Conservation (phyloP, 1,284 basidiomycete genomes). For the Ganoderma boninense region DNA sequence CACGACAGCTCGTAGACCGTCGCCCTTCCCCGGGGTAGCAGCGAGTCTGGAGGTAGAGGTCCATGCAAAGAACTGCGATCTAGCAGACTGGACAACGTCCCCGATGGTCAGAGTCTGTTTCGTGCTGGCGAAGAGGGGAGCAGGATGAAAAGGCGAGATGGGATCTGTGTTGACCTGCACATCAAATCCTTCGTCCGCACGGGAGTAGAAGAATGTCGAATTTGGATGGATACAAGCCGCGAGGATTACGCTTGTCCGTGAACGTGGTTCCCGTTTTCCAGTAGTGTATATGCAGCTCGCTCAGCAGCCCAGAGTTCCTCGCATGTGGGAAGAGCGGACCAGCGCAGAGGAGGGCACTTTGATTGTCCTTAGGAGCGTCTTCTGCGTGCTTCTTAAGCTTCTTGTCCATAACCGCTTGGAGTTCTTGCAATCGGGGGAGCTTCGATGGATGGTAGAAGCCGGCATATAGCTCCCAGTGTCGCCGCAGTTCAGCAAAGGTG, state of each 20-base stretch:
- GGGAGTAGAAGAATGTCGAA: no score
- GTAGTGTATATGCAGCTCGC: constrained; percentile 36
- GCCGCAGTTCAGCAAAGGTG: constrained; percentile 52
- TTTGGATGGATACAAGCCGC: no score
- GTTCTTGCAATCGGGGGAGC: constrained; percentile 14
- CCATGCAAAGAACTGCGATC: no score
- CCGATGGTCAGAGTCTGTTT: no score
- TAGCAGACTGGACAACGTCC: no score
- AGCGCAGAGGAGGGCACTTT: not conserved
- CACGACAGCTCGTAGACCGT: no score
- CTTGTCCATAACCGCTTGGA: constrained; percentile 29
- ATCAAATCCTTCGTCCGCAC: no score
- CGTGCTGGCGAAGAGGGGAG: no score
- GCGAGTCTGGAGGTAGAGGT: no score
- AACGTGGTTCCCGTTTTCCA: constrained; percentile 55
- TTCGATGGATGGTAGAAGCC: constrained; percentile 23
- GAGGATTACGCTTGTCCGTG: constrained; percentile 23
- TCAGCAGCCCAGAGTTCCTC: not conserved
- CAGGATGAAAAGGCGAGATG: no score
- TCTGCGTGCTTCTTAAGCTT: not conserved
- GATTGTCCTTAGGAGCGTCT: not conserved
- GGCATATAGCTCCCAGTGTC: constrained; percentile 48
- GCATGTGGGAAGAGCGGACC: not conserved
- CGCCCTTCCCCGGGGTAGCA: no score
- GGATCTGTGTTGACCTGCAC: no score